Evolutionary conservation across 2,329 filamentous ascomycete genomes (phyloP), one percentile per base, ranked within the genome.

Genomic region (Sarocladium kiliense): DNA sequence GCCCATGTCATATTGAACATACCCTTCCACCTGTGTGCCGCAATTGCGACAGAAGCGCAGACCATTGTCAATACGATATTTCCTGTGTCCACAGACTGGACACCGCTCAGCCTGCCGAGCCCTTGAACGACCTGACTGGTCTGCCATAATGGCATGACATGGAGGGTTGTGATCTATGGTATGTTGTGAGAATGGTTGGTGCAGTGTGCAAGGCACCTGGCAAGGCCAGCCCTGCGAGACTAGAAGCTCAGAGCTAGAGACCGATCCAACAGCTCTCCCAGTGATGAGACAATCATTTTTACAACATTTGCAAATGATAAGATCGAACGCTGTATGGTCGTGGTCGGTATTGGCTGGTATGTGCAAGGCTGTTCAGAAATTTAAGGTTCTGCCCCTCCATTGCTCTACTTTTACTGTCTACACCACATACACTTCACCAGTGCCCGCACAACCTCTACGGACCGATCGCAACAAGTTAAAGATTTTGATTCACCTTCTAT

Each of bases 1-100:
- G 64, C 79, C 79, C 21, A 74, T 66, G 53, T 80, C 80, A 58
- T 77, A 80, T 58, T 79, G 75, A n/a, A 82, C 68, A 61, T 79
- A 82, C 2, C 78, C 80, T 73, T 79, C 42, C 90, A 90, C 61
- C 89, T 86, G 59, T 86, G 79, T 12, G 54, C 57, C 50, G 30
- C 50, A 53, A 41, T 53, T 39, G 19, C 36, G 32, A 70, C 91
- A 96, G 68, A 89, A 95, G 59, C 86, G 83, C 56, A 86, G 80
- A 3, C 90, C 89, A 69, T 88, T 88, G 61, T 91, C 85, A 30
- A 86, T 75, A 65, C 89, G 88, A 73, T 87, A 91, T 59, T 81
- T 80, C 41, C 78, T 79, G 53, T 88, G 87, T 57, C 87, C 86
- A 66, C 91, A 96, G 63, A 82, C 78, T 34, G 81, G 76, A 61